Percentiles rank a stretch among this genome's conserved stretches.
Evolutionary conservation across 1,139 yeast species (phyloP).

Genomic region (Lodderomyces jiufengensis): DNA sequence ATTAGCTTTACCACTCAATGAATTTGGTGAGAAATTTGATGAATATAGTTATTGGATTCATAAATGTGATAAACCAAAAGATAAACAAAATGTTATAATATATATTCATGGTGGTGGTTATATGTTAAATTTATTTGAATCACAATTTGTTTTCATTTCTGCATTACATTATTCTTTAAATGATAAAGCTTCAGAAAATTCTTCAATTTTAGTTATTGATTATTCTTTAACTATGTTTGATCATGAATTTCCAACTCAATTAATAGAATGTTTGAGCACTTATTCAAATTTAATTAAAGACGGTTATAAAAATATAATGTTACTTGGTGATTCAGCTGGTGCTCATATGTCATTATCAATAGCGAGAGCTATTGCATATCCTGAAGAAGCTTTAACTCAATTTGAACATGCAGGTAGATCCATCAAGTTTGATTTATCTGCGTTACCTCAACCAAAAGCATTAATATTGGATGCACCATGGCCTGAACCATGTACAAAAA

Average conservation of each 20-base stretch:
- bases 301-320: constrained; percentile 30
- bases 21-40: constrained; percentile 27
- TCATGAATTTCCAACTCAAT: constrained; percentile 36
- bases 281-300: constrained; percentile 25
- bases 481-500: constrained; percentile 22
- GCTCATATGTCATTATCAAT: constrained; percentile 36
- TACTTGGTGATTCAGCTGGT: constrained; percentile 50
- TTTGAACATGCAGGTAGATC: constrained; percentile 10
- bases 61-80: constrained; percentile 7
- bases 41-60: constrained; percentile 25
- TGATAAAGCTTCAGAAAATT: constrained; percentile 15
- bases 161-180: constrained; percentile 24
- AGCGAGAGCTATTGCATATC: constrained; percentile 31
- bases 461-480: constrained; percentile 42
- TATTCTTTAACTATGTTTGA: constrained; percentile 30
- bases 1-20: constrained; percentile 11
- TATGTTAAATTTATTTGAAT: constrained; percentile 25
- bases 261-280: constrained; percentile 29
- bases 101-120: constrained; percentile 47
- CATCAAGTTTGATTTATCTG: constrained; percentile 6
- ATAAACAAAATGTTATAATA: constrained; percentile 13
- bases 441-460: constrained; percentile 28
- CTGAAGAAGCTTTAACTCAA: constrained; percentile 24
- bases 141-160: constrained; percentile 24
- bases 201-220: constrained; percentile 34